Evolutionary conservation across 495 filamentous ascomycete genomes (phyloP).

Genomic region (Talaromyces stipitatus): DNA sequence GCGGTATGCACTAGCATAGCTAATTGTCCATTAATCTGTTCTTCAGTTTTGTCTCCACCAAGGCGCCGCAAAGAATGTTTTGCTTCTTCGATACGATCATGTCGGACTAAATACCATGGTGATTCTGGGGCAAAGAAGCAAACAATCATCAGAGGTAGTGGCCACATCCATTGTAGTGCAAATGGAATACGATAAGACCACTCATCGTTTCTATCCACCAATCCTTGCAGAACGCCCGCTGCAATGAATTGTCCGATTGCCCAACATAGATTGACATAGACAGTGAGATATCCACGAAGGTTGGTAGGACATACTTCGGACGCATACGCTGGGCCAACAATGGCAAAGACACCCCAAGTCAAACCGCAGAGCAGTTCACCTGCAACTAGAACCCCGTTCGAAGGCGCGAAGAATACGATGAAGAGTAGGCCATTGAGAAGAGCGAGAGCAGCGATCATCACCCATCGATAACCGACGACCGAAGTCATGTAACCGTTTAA

Average conservation of each 20-base stretch:
- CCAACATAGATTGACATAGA: slow-evolving; percentile 29
- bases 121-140: slow-evolving; percentile 39
- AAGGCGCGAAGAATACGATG: slow-evolving; percentile 44
- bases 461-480: slow-evolving; percentile 35
- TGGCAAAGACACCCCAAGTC: slow-evolving; percentile 46
- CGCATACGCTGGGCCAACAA: slow-evolving; percentile 53
- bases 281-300: slow-evolving; percentile 28
- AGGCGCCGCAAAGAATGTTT: slow-evolving; percentile 32
- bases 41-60: slow-evolving; percentile 41
- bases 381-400: slow-evolving; percentile 30
- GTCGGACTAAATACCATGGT: slow-evolving; percentile 38
- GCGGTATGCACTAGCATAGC: slow-evolving; percentile 57
- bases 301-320: slow-evolving; percentile 36
- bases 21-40: slow-evolving; percentile 33
- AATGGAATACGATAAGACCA: slow-evolving; percentile 28
- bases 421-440: slow-evolving; percentile 43
- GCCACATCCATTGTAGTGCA: slow-evolving; percentile 53
- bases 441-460: slow-evolving; percentile 33
- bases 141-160: slow-evolving; percentile 28
- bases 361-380: slow-evolving; percentile 40
- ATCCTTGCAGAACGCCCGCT: slow-evolving; percentile 27
- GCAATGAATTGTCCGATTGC: slow-evolving; percentile 28
- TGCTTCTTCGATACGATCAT: slow-evolving; percentile 40
- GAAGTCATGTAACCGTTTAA: slow-evolving; percentile 40
- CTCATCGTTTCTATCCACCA: slow-evolving; percentile 17